phyloP scores from a whole-genome alignment of 371 early-diverging fungal species.

The Mucor irregularis region DNA sequence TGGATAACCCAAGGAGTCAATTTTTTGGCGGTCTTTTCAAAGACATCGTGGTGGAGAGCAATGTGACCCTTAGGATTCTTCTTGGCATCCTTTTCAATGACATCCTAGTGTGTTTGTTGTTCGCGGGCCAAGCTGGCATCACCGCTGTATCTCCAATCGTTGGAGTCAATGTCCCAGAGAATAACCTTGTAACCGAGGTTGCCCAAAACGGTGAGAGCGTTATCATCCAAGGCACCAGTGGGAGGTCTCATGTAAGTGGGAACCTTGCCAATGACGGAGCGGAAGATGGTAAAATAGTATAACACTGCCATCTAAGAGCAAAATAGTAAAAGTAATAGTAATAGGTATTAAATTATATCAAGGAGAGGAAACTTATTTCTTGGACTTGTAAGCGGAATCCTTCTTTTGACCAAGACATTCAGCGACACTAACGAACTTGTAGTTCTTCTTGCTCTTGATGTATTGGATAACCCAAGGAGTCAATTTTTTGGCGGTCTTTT shows the following conservation, averaged over 20 bases:
- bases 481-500: slow-evolving; percentile 45
- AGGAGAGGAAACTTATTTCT: no score
- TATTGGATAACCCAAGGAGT: slow-evolving; percentile 40
- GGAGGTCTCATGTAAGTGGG: slow-evolving; percentile 32
- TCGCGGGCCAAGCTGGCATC: slow-evolving; percentile 6
- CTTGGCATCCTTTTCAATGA: slow-evolving; percentile 22
- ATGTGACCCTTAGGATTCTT: slow-evolving; percentile 17
- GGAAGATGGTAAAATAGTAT: no score
- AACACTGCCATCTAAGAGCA: no score
- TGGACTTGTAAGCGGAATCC: no score
- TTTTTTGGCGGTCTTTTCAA: slow-evolving; percentile 44
- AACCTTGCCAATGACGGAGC: slow-evolving; percentile 22
- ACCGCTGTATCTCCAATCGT: slow-evolving; percentile 27
- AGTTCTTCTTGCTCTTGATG: no score
- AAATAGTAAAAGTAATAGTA: no score
- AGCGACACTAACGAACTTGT: no score
- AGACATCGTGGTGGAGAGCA: slow-evolving; percentile 46
- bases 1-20: slow-evolving; percentile 42
- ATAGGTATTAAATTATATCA: no score
- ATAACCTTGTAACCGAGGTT: slow-evolving; percentile 21
- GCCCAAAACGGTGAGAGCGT: slow-evolving; percentile 20
- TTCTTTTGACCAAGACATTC: no score
- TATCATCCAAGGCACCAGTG: slow-evolving; percentile 19
- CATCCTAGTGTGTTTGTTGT: slow-evolving; percentile 11
- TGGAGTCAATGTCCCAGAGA: slow-evolving; percentile 30